Evolutionary conservation across 345 rosid species (phyloP), one percentile per base, ranked within the genome.

Genomic region (Hevea brasiliensis): DNA sequence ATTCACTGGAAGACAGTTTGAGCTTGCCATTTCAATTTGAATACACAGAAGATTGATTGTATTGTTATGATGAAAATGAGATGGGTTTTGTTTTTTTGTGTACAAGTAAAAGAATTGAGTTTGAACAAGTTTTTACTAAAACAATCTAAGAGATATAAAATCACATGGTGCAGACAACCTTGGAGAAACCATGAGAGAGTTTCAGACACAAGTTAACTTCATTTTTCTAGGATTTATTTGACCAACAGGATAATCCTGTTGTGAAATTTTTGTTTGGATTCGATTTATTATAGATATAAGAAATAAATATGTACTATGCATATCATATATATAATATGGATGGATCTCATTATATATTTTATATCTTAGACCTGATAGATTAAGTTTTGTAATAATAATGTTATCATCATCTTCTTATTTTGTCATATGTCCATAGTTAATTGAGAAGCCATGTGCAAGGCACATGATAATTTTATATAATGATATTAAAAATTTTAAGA

Each of bases 131-230:
- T 45, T 32, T 50, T 67, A 44, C 41, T 32, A 60, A 44, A 41
- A 57, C 70, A 44, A 11, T 10, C 18, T 67, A 73, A 73, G 70
- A 54, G 66, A 59, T 27, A 2, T 53, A 10, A 24, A 67, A 67
- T 68, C 67, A 78, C 70, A 71, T 32, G 76, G 78, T 69, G 81
- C 81, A 71, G 79, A 78, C 82, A 83, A 79, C 79, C 58, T 72
- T 65, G 83, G 76, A 51, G 68, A 41, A 72, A 45, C 68, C 61
- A 65, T 35, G 32, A 44, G 64, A 56, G 65, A 17, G 59, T 20
- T 2, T 50, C 5, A 60, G 62, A 51, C 67, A 67, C 51, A 50
- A 37, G 74, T 57, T 70, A 76, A 40, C 42, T 74, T 68, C 32
- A 67, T 35, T 62, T 47, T 32, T 32, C 37, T 56, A 35, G 56